Percentiles rank a stretch among this genome's conserved stretches.
Conservation (phyloP, 2,329 filamentous ascomycete genomes). For the Xylaria multiplex region DNA sequence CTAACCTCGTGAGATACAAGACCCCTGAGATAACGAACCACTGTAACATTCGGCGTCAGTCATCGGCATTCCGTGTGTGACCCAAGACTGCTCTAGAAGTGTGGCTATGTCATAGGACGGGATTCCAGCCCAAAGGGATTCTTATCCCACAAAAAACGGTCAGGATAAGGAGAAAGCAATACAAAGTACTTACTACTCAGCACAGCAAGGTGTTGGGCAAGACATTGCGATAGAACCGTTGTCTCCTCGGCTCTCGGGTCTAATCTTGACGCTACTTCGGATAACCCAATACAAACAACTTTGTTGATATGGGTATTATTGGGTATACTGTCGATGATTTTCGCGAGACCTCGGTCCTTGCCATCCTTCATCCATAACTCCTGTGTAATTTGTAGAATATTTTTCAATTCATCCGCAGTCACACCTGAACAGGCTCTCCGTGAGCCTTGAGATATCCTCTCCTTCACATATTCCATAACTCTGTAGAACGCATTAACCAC, state of each 20-base stretch:
- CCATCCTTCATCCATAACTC: slow-evolving; percentile 13
- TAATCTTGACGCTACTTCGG: slow-evolving; percentile 23
- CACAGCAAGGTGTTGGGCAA: slow-evolving; percentile 28
- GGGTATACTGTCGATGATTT: slow-evolving; percentile 26
- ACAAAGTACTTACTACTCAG: slow-evolving; percentile 7
- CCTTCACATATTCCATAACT: slow-evolving; percentile 4
- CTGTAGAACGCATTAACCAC: slow-evolving; percentile 17
- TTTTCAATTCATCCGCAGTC: slow-evolving; percentile 13
- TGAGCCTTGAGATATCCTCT: neutral
- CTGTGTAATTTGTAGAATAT: slow-evolving; percentile 6
- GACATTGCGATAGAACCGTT: slow-evolving; percentile 9
- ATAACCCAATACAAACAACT: slow-evolving; percentile 33
- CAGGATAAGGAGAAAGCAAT: neutral
- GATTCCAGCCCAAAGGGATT: neutral
- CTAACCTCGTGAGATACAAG: slow-evolving; percentile 19
- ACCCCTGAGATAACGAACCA: slow-evolving; percentile 16
- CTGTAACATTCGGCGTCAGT: neutral
- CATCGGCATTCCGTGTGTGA: neutral
- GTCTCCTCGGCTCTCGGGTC: neutral
- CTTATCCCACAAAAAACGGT: too few species aligned
- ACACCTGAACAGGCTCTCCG: neutral
- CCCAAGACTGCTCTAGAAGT: neutral
- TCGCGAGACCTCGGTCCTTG: slow-evolving; percentile 5
- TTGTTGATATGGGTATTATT: slow-evolving; percentile 20
- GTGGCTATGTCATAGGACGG: too few species aligned